These are phyloP conservation scores for Volvox carteri DNA, from an alignment of 163 green algal species.

Conservation along the genomic window DNA sequence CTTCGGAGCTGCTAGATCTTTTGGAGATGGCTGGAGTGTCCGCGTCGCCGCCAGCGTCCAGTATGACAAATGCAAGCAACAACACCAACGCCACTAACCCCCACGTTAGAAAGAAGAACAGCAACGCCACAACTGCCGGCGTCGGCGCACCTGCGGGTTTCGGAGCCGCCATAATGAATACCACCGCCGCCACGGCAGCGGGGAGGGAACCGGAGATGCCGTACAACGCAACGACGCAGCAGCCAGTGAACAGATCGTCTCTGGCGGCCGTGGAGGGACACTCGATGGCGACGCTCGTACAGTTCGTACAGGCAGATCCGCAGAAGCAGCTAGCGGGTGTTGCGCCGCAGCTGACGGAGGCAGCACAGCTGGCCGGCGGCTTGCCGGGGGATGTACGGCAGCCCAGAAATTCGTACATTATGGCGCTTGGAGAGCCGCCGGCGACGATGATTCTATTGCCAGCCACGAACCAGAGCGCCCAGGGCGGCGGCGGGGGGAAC, in stretches of 20 bases:
- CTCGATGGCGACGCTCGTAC: not conserved
- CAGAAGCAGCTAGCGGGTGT: not conserved
- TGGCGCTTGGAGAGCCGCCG: not conserved
- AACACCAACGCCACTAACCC: not conserved
- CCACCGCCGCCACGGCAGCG: not conserved
- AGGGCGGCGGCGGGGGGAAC: not conserved
- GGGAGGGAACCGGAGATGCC: not conserved
- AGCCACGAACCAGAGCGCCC: not conserved
- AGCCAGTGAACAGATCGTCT: not conserved
- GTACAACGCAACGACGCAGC: no score
- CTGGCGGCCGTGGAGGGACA: not conserved
- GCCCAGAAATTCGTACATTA: slow-evolving; percentile 15
- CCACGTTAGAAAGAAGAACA: no score
- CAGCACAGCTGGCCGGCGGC: not conserved
- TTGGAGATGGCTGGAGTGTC: not conserved
- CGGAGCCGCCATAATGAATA: no score
- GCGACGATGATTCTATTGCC: not conserved
- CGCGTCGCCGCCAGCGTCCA: not conserved
- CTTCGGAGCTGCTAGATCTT: slow-evolving; percentile 20
- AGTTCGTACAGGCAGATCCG: not conserved
- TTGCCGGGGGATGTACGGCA: slow-evolving; percentile 31
- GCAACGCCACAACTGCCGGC: not conserved
- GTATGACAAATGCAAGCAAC: not conserved
- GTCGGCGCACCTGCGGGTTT: no score
- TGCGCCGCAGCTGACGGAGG: not conserved